Conservation (phyloP, 192 early-diverging fungal species). For the Entomortierella lignicola region DNA sequence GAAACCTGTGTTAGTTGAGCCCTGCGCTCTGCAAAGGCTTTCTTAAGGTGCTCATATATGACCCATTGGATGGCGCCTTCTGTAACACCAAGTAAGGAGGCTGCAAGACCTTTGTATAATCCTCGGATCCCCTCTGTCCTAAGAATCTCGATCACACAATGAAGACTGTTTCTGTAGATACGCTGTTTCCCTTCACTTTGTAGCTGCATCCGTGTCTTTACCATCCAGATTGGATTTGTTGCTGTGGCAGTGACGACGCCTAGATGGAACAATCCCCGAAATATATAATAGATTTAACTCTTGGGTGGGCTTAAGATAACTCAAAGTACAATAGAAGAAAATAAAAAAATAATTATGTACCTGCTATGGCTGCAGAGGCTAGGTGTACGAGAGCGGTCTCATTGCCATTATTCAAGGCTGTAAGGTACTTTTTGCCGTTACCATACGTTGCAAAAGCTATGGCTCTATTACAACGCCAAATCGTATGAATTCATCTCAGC, state of each 20-base stretch:
- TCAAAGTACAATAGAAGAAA: too few relatives aligned
- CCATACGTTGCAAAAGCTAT: constrained; percentile 96
- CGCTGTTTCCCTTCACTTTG: constrained; percentile 59
- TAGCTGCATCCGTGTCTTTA: constrained; percentile 96
- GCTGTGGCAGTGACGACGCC: constrained; percentile 74
- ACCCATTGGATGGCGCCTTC: constrained; percentile 97
- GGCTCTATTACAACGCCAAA: constrained; percentile 69
- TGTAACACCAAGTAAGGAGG: constrained; percentile 87
- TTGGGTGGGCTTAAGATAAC: too few relatives aligned
- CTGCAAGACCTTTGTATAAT: constrained; percentile 91
- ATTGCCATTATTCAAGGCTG: constrained; percentile 76
- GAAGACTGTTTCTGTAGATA: constrained; percentile 80
- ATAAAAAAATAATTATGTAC: constrained; percentile 13
- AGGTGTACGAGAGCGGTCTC: constrained; percentile 89
- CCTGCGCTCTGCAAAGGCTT: constrained; percentile 21
- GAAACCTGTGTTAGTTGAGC: background rate
- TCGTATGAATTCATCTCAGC: too few relatives aligned
- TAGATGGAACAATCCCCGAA: background rate
- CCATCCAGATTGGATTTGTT: constrained; percentile 97
- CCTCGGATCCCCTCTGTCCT: constrained; percentile 84
- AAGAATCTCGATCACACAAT: constrained; percentile 77
- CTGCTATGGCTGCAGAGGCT: constrained; percentile 79
- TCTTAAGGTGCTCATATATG: constrained; percentile 93
- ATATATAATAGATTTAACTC: too few relatives aligned
- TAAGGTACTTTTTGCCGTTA: constrained; percentile 86